Evolutionary conservation across 805 yeast species (phyloP).

Genomic region (Yamadazyma phyllophila): DNA sequence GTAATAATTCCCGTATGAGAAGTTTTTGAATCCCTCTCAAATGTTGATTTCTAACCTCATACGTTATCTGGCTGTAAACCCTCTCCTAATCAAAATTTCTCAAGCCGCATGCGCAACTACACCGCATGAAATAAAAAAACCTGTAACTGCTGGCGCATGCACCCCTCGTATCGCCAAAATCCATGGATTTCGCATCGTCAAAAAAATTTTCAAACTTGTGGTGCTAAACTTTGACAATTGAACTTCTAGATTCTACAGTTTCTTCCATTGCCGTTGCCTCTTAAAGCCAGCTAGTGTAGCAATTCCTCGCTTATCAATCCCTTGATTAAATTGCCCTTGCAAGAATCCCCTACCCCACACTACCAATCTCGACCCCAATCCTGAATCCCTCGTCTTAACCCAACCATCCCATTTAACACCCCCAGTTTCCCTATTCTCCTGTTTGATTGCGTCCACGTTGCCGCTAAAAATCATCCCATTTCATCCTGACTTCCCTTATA

Average conservation of each 20-base stretch:
- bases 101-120: not conserved
- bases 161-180: slow-evolving; percentile 5
- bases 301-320: not conserved
- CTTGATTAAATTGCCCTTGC: not conserved
- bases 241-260: not conserved
- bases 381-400: not conserved
- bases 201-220: slow-evolving; percentile 1
- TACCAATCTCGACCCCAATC: not conserved
- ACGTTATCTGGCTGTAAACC: too few relatives aligned
- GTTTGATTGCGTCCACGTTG: not conserved
- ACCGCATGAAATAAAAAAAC: not conserved
- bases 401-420: too few relatives aligned
- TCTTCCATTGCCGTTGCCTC: not conserved
- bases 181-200: slow-evolving; percentile 5
- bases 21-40: too few relatives aligned
- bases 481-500: not conserved
- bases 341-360: not conserved
- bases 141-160: slow-evolving; percentile 2
- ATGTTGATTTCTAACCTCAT: too few relatives aligned
- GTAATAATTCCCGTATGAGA: too few relatives aligned
- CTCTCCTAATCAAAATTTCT: not conserved
- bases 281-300: not conserved
- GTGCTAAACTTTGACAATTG: not conserved
- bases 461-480: not conserved
- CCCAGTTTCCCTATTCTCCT: too few relatives aligned